Conservation (phyloP, 2,329 filamentous ascomycete species). For the Trichoderma oligosporum region DNA sequence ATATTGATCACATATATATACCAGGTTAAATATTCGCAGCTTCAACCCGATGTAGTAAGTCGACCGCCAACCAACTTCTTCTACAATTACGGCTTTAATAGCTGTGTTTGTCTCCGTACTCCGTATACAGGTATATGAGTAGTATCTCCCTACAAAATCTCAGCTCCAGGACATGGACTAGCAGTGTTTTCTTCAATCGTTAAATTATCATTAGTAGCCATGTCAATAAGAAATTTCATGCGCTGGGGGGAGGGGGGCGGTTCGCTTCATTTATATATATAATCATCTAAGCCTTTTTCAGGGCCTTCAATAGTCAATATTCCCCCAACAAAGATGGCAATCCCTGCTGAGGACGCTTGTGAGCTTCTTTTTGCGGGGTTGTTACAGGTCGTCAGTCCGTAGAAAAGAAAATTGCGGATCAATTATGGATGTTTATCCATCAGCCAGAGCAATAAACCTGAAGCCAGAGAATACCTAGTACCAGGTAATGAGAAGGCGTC, state of each 20-base stretch:
- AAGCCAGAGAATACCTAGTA: neutral
- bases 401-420: neutral
- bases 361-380: too few species aligned
- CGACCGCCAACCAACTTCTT: neutral
- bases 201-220: too few species aligned
- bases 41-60: slow-evolving; percentile 3
- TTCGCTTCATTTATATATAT: too few species aligned
- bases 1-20: neutral
- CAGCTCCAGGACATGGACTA: neutral
- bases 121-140: too few species aligned
- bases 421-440: neutral
- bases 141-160: neutral
- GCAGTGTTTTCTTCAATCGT: neutral
- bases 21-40: neutral
- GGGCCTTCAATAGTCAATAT: neutral
- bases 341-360: neutral
- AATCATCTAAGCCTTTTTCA: neutral
- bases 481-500: neutral
- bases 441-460: neutral
- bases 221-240: neutral
- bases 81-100: neutral
- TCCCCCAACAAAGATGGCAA: neutral
- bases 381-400: neutral
- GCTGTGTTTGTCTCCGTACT: neutral
- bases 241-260: too few species aligned